These are phyloP conservation scores for Yarrowia porcina DNA, from an alignment of 805 yeast species.

Conservation along the genomic window DNA sequence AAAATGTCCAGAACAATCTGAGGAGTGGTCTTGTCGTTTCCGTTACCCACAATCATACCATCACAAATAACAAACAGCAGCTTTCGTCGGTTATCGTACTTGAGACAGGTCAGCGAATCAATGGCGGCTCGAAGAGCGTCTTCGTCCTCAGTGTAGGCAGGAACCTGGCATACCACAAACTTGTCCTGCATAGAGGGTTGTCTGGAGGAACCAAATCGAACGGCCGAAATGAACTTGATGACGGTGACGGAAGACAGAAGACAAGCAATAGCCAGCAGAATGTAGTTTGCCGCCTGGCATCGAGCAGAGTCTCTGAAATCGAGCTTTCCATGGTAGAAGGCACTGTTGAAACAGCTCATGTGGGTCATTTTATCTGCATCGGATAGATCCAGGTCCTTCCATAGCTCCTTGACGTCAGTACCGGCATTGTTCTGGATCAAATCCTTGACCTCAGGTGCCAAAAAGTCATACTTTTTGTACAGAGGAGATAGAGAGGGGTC, in stretches of 20 bases:
- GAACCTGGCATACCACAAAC: conserved; percentile 45
- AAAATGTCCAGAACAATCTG: conserved; percentile 48
- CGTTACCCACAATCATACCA: conserved; percentile 58
- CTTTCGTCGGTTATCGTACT: conserved; percentile 56
- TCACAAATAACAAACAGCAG: conserved; percentile 56
- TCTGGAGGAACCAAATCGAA: conserved; percentile 40
- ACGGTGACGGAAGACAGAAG: conserved; percentile 41
- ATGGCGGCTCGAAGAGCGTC: conserved; percentile 53
- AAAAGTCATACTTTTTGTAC: conserved; percentile 38
- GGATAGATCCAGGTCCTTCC: conserved; percentile 33
- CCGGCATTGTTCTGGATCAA: conserved; percentile 40
- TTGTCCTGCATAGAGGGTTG: conserved; percentile 42
- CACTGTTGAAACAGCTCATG: conserved; percentile 40
- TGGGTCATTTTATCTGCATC: conserved; percentile 32
- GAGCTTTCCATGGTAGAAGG: conserved; percentile 39
- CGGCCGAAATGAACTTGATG: conserved; percentile 42
- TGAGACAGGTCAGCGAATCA: conserved; percentile 55
- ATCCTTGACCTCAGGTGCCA: conserved; percentile 37
- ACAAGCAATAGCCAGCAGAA: conserved; percentile 41
- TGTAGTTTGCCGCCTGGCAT: conserved; percentile 43
- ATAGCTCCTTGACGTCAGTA: conserved; percentile 38
- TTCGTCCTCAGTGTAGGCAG: conserved; percentile 56
- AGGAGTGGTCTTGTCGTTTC: conserved; percentile 56
- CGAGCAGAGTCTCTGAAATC: conserved; percentile 43
- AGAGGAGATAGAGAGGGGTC: conserved; percentile 31